phyloP scores from a whole-genome alignment of 2,329 filamentous ascomycete species.

The Microcyclospora tardicrescens region DNA sequence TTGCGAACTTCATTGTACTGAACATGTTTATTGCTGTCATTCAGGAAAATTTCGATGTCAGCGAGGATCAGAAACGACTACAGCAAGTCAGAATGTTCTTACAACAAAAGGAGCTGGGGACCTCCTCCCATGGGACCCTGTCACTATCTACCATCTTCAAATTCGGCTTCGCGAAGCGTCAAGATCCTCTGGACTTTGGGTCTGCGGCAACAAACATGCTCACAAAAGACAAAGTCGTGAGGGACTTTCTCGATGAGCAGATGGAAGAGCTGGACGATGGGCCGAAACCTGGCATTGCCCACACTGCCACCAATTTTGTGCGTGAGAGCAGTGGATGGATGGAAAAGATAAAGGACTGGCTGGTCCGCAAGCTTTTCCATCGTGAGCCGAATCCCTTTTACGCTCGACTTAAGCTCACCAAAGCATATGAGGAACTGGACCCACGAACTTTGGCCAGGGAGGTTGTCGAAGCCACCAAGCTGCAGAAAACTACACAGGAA shows the following conservation, averaged over 20 bases:
- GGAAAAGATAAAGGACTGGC: constrained; percentile 5
- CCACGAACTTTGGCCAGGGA: constrained; percentile 81
- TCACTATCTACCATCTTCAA: constrained; percentile 55
- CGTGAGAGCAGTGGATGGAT: constrained; percentile 6
- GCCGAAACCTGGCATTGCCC: constrained; percentile 2
- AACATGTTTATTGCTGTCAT: constrained; percentile 99
- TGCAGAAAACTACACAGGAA: constrained; percentile 74
- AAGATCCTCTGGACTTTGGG: constrained; percentile 83
- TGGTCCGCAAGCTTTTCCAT: constrained; percentile 13
- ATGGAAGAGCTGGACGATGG: constrained; percentile 21
- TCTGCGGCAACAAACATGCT: constrained; percentile 91
- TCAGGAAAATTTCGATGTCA: constrained; percentile 97
- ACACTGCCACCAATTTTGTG: constrained; percentile 3
- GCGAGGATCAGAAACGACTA: constrained; percentile 91
- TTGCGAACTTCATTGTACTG: constrained; percentile 87
- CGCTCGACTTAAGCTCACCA: constrained; percentile 58
- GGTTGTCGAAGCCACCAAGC: constrained; percentile 70
- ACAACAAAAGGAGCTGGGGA: constrained; percentile 74
- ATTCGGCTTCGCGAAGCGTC: constrained; percentile 48
- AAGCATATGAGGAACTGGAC: constrained; percentile 65
- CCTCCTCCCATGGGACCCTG: constrained; percentile 53
- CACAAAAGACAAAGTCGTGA: constrained; percentile 87
- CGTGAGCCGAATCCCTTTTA: constrained; percentile 91
- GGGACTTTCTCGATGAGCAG: constrained; percentile 79
- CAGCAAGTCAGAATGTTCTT: constrained; percentile 94